Evolutionary conservation across 805 yeast species (phyloP).

Genomic region (Scheffersomyces lignosus): DNA sequence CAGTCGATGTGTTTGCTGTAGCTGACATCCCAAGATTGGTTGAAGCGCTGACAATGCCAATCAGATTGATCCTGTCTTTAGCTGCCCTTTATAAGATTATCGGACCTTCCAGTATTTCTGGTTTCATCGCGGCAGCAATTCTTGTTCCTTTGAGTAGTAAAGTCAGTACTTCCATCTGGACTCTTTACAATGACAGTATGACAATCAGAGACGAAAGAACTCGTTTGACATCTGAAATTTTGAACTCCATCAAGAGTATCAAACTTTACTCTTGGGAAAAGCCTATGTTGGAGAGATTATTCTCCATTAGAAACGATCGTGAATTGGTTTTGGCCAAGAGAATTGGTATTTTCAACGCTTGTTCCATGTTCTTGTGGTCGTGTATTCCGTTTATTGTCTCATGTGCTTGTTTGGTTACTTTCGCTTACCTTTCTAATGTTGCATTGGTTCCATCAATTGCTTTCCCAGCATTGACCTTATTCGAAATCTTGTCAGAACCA

Average conservation of each 20-base stretch:
- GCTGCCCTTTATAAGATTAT: conserved; percentile 54
- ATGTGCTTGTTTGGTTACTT: conserved; percentile 58
- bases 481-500: conserved; percentile 58
- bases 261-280: conserved; percentile 71
- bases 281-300: conserved; percentile 56
- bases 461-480: conserved; percentile 65
- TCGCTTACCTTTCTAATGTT: conserved; percentile 39
- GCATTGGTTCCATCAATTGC: conserved; percentile 69
- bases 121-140: conserved; percentile 50
- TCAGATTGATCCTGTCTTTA: conserved; percentile 53
- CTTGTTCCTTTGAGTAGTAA: conserved; percentile 60
- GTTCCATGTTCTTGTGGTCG: conserved; percentile 60
- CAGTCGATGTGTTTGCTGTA: conserved; percentile 71
- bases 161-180: conserved; percentile 44
- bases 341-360: conserved; percentile 43
- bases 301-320: conserved; percentile 54
- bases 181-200: conserved; percentile 41
- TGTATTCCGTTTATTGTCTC: conserved; percentile 66
- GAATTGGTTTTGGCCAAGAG: conserved; percentile 53
- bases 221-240: conserved; percentile 56
- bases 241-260: conserved; percentile 60
- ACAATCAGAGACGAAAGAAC: conserved; percentile 60
- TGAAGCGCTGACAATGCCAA: conserved; percentile 56
- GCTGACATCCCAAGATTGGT: conserved; percentile 57
- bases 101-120: conserved; percentile 61